phyloP scores from a whole-genome alignment of 2,329 filamentous ascomycete genomes.

The Paecilomyces variotii region DNA sequence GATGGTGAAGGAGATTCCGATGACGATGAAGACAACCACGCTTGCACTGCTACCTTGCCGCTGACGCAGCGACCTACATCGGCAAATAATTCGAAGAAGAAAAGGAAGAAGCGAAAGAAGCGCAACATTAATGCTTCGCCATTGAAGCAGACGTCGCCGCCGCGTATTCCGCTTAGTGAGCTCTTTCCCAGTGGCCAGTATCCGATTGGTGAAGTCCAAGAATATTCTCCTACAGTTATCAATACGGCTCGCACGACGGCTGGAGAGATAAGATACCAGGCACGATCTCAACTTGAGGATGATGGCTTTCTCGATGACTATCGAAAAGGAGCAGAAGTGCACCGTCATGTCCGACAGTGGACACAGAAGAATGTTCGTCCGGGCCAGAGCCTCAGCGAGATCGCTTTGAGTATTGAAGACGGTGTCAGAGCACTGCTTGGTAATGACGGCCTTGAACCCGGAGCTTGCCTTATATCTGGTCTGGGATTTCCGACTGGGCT shows the following conservation, averaged over 20 bases:
- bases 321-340: conserved; percentile 49
- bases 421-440: conserved; percentile 44
- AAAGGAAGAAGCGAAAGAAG: conserved; percentile 36
- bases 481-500: conserved; percentile 51
- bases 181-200: conserved; percentile 40
- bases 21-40: conserved; percentile 6
- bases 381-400: conserved; percentile 40
- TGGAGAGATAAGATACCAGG: conserved; percentile 39
- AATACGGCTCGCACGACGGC: conserved; percentile 40
- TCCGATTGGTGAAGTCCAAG: conserved; percentile 41
- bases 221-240: conserved; percentile 20
- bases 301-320: conserved; percentile 46
- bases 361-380: conserved; percentile 44
- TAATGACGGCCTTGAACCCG: conserved; percentile 45
- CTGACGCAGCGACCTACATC: conserved; percentile 15
- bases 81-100: conserved; percentile 43
- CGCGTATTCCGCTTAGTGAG: conserved; percentile 38
- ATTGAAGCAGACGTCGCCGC: conserved; percentile 37
- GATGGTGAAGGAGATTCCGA: conserved; percentile 18
- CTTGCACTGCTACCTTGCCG: conserved; percentile 11
- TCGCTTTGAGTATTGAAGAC: conserved; percentile 49
- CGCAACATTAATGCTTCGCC: conserved; percentile 25
- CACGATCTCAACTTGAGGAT: conserved; percentile 35
- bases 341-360: conserved; percentile 48
- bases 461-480: conserved; percentile 43